Percentiles rank a stretch among this genome's conserved stretches.
Evolutionary conservation across 345 rosid genomes (phyloP).

Genomic region (Erucastrum elatum): DNA sequence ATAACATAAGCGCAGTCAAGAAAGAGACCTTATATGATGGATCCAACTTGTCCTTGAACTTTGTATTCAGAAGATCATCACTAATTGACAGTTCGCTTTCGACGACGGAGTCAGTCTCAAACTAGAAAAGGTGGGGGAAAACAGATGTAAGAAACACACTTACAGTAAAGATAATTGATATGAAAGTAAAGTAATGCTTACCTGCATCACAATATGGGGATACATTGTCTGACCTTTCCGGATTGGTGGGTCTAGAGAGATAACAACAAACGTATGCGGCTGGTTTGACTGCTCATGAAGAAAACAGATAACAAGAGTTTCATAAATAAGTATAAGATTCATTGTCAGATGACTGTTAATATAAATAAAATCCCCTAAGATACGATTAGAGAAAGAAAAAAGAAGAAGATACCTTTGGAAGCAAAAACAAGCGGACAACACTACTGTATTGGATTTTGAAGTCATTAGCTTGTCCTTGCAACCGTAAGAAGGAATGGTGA

Average conservation of each 20-base stretch:
- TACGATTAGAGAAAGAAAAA: background rate
- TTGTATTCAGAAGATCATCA: conserved; percentile 75
- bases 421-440: conserved; percentile 92
- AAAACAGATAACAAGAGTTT: conserved; percentile 14
- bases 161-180: background rate
- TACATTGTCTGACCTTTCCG: conserved; percentile 97
- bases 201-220: conserved; percentile 95
- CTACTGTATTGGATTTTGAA: conserved; percentile 98
- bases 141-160: conserved; percentile 3
- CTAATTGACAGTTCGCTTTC: conserved; percentile 60
- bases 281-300: conserved; percentile 73
- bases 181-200: conserved; percentile 32
- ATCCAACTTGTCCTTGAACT: conserved; percentile 90
- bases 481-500: conserved; percentile 84
- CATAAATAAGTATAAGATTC: background rate
- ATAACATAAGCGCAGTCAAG: background rate
- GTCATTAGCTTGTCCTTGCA: conserved; percentile 98
- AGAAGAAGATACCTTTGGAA: conserved; percentile 67
- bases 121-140: conserved; percentile 45
- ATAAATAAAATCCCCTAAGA: background rate
- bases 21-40: conserved; percentile 68
- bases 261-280: conserved; percentile 90
- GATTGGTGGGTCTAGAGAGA: conserved; percentile 96
- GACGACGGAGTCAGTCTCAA: conserved; percentile 75
- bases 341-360: background rate